Conservation (phyloP, 2,329 filamentous ascomycete genomes). For the Hymenoscyphus scutula region DNA sequence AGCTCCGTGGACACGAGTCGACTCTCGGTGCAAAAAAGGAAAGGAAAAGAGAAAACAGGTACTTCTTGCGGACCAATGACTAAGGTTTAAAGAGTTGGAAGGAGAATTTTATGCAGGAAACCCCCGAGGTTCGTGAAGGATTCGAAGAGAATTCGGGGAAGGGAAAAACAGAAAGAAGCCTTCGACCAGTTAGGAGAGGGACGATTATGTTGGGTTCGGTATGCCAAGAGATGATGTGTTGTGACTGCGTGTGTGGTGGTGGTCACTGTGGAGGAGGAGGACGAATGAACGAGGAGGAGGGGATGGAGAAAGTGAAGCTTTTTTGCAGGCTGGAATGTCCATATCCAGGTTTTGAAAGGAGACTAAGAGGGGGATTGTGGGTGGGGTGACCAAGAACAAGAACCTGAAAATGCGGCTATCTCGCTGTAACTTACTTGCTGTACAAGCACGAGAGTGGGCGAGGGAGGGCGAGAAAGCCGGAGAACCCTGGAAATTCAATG, state of each 20-base stretch:
- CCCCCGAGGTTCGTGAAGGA: not conserved
- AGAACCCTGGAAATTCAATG: not conserved
- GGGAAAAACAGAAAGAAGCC: not conserved
- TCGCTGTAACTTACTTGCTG: too few species aligned
- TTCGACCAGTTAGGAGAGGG: not conserved
- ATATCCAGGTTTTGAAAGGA: not conserved
- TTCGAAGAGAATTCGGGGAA: too few species aligned
- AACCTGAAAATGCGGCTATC: not conserved
- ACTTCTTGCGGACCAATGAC: not conserved
- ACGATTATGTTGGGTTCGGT: not conserved
- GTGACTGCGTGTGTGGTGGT: too few species aligned
- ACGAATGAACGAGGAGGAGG: not conserved
- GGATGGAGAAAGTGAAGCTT: not conserved
- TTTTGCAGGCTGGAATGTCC: too few species aligned
- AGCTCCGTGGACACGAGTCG: not conserved
- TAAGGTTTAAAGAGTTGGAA: not conserved
- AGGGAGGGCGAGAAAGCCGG: not conserved
- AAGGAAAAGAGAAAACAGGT: too few species aligned
- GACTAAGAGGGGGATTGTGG: not conserved
- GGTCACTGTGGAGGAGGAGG: not conserved
- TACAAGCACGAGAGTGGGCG: conserved; percentile 1
- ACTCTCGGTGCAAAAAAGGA: too few species aligned
- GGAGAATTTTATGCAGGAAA: not conserved
- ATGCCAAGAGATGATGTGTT: not conserved
- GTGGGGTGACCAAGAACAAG: not conserved